phyloP scores from a whole-genome alignment of 2,329 filamentous ascomycete genomes.

The Colletotrichum truncatum region DNA sequence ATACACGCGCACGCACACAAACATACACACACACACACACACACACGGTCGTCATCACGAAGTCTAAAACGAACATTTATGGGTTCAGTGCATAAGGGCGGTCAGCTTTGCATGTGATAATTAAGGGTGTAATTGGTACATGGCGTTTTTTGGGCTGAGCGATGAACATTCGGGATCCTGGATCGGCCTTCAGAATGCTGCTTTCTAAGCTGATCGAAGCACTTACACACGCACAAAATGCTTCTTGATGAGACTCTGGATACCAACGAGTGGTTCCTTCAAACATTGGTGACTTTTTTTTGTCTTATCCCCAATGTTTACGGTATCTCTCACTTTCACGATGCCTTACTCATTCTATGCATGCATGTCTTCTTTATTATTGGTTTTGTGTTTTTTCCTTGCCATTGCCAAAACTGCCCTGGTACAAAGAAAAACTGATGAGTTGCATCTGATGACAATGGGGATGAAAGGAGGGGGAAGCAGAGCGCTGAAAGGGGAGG shows the following conservation, averaged over 20 bases:
- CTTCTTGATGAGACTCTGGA: conserved; percentile 10
- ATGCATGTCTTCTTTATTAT: background rate
- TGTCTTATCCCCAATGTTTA: background rate
- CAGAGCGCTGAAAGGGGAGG: background rate
- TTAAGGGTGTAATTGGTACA: conserved; percentile 28
- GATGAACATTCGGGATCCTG: conserved; percentile 27
- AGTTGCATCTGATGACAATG: background rate
- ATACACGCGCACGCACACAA: background rate
- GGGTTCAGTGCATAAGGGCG: conserved; percentile 32
- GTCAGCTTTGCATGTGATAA: conserved; percentile 31
- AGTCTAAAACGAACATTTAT: conserved; percentile 32
- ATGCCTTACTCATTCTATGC: background rate
- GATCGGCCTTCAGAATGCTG: conserved; percentile 26
- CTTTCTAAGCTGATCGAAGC: conserved; percentile 24
- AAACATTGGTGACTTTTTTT: background rate
- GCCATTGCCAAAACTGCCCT: background rate
- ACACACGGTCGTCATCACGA: conserved; percentile 18
- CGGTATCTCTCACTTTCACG: background rate
- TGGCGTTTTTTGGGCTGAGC: conserved; percentile 31
- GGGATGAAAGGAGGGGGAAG: background rate
- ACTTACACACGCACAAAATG: conserved; percentile 1
- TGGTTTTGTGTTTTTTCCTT: background rate
- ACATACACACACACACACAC: background rate
- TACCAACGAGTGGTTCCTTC: background rate
- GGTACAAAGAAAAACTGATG: background rate